A percentile compares a stretch with the other conserved stretches of the same genome.
These are phyloP conservation scores for Oryza punctata DNA, from an alignment of 176 grass and related monocot species.

Conservation along the genomic window DNA sequence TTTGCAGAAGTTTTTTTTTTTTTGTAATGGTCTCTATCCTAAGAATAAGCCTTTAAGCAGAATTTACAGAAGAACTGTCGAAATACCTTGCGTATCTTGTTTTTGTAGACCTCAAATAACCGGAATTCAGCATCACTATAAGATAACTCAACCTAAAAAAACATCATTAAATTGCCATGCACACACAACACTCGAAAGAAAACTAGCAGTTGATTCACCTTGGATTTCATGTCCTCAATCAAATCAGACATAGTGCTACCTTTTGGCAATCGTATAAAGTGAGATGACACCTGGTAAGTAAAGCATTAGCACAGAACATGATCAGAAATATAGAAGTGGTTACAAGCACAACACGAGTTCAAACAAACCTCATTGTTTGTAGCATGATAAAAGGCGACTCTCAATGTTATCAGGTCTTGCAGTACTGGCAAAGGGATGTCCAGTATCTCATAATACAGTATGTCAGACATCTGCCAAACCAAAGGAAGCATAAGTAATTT, in stretches of 20 bases:
- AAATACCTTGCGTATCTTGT: slow-evolving; percentile 77
- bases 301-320: slow-evolving; percentile 24
- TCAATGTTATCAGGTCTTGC: slow-evolving; percentile 67
- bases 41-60: background rate
- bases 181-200: slow-evolving; percentile 4
- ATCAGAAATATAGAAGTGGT: slow-evolving; percentile 23
- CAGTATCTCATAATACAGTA: slow-evolving; percentile 77
- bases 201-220: slow-evolving; percentile 43
- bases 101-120: slow-evolving; percentile 51
- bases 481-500: slow-evolving; percentile 37
- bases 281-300: slow-evolving; percentile 53
- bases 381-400: slow-evolving; percentile 61
- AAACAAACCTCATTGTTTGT: slow-evolving; percentile 57
- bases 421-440: slow-evolving; percentile 87
- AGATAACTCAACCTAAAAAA: slow-evolving; percentile 58
- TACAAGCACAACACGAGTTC: slow-evolving; percentile 9
- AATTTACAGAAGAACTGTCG: background rate
- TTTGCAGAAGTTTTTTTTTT: background rate
- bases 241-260: slow-evolving; percentile 53
- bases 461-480: slow-evolving; percentile 57
- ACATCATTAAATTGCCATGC: slow-evolving; percentile 17
- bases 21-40: background rate
- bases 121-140: slow-evolving; percentile 58
- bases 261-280: slow-evolving; percentile 58
- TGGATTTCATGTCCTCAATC: slow-evolving; percentile 67